Base-by-base conservation (phyloP, 2,329 filamentous ascomycete species). In the Xylariaceae sp. region DNA sequence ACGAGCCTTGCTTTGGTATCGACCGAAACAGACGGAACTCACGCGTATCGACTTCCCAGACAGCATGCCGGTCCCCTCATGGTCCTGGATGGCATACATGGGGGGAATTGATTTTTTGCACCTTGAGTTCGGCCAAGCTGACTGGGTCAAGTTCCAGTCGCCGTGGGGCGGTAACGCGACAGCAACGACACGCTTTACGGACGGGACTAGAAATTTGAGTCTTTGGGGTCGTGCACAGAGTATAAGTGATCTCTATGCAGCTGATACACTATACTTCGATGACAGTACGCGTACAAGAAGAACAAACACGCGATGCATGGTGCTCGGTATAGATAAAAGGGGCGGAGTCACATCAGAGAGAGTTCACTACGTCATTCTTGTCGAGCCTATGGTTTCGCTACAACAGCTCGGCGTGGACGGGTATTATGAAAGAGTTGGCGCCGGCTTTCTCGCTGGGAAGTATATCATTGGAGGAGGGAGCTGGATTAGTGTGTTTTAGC, bases 351-450 rank as follows among this genome's bases (percentile, higher is more conserved):
- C 12, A 5, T 12, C 12, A 15, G 5, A 36, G 4, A 12, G 4
- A 33, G 36, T 22, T 7, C 42, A 36, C 15, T 44, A 22, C 17
- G 32, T 44, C 31, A 18, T 38, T 11, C 32, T 44, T 4, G 18
- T 44, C 6, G n/a, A 10, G 18, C 15, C 11, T 31, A 10, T 44
- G 32, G 15, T 6, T 7, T 19, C 11, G 11, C 7, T 7, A 7
- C 31, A 12, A 11, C 9, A 14, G 10, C n/a, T 11, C 19, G 33
- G 6, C 5, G 6, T 12, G 22, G 9, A 12, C 7, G 22, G 7
- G 22, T 27, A 27, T 6, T 44, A 44, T 27, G 12, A 44, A 15
- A 44, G 42, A 17, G 42, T 38, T 38, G 42, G 42, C n/a, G 42
- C 32, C 5, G 32, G 32, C n/a, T 44, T 35, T 33, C 31, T 44